Evolutionary conservation across 192 early-diverging fungal species (phyloP).

Genomic region (Coemansia sp.): DNA sequence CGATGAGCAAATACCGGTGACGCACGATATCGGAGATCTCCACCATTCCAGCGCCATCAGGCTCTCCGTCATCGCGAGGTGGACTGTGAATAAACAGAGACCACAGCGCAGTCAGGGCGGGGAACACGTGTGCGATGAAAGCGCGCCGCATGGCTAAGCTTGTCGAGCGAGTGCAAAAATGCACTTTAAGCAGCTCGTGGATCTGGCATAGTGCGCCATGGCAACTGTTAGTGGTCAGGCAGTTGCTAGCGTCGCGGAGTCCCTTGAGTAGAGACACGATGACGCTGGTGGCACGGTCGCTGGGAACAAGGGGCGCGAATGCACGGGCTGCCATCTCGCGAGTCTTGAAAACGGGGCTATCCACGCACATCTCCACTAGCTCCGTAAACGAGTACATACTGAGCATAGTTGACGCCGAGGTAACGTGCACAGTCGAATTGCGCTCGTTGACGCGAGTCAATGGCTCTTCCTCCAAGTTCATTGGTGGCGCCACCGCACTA

Average conservation of each 20-base stretch:
- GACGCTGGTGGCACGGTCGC: conserved; percentile 39
- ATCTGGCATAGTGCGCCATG: conserved; percentile 78
- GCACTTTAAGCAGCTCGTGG: conserved; percentile 64
- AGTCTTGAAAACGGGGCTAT: conserved; percentile 60
- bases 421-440: conserved; percentile 52
- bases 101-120: conserved; percentile 41
- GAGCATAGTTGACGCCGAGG: conserved; percentile 45
- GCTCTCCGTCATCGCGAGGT: conserved; percentile 16
- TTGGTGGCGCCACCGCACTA: conserved; percentile 45
- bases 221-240: conserved; percentile 61
- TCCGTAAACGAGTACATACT: conserved; percentile 55
- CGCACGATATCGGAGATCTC: conserved; percentile 57
- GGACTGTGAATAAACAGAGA: conserved; percentile 30
- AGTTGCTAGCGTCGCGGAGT: conserved; percentile 49
- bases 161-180: conserved; percentile 53
- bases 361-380: conserved; percentile 49
- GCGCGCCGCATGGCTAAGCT: neutral
- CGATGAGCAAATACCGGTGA: conserved; percentile 30
- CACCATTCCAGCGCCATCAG: neutral
- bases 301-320: conserved; percentile 69
- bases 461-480: conserved; percentile 45
- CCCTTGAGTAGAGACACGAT: conserved; percentile 55
- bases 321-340: conserved; percentile 86
- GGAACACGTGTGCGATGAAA: conserved; percentile 34
- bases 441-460: conserved; percentile 49